Percentiles rank a stretch among this genome's conserved stretches.
Conservation (phyloP, 1,284 basidiomycete genomes). For the Boletellus deceptivus region DNA sequence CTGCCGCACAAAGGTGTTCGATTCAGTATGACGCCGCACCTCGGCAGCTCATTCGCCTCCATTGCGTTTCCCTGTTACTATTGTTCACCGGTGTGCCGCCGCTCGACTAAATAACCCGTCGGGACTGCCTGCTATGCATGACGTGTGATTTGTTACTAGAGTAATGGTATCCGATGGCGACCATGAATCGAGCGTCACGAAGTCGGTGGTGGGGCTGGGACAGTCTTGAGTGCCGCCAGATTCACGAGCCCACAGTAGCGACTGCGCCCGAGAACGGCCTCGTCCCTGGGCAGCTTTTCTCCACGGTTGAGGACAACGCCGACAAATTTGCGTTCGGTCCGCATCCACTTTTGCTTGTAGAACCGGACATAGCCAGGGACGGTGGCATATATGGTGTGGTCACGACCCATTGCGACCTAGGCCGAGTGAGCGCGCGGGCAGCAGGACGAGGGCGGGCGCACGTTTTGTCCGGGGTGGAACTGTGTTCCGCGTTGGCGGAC, state of each 20-base stretch:
- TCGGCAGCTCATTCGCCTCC: too few species aligned
- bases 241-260: conserved; percentile 75
- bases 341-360: conserved; percentile 75
- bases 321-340: conserved; percentile 73
- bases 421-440: conserved; percentile 13
- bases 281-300: conserved; percentile 83
- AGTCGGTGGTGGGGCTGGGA: conserved; percentile 4
- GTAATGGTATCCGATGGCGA: conserved; percentile 6
- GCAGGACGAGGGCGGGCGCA: conserved; percentile 36
- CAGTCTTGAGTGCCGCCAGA: conserved; percentile 32
- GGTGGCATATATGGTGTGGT: conserved; percentile 88
- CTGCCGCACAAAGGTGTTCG: too few species aligned
- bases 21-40: too few species aligned
- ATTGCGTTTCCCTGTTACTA: too few species aligned
- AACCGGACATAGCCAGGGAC: conserved; percentile 90
- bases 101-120: too few species aligned
- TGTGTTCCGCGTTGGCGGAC: conserved; percentile 87
- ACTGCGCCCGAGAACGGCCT: conserved; percentile 67
- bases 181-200: conserved; percentile 1
- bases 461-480: conserved; percentile 91
- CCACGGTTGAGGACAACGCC: conserved; percentile 79
- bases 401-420: conserved; percentile 85
- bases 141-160: conserved; percentile 19
- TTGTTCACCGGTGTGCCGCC: too few species aligned
- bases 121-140: conserved; percentile 4